Evolutionary conservation across 148 eudicot genomes (phyloP).

Genomic region (Drosera capensis): DNA sequence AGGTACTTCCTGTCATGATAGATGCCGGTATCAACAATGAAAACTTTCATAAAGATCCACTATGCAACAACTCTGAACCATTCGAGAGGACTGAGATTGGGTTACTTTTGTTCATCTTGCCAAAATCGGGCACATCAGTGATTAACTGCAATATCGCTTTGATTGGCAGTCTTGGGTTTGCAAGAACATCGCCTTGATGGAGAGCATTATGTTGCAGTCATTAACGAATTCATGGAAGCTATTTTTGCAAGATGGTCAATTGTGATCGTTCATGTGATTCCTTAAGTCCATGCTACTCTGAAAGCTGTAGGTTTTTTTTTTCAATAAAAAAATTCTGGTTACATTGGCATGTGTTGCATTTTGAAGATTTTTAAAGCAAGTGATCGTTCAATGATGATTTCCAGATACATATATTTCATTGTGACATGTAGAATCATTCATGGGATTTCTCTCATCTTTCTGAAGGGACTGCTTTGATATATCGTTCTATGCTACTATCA

Average conservation of each 20-base stretch:
- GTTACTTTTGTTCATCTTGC: not conserved
- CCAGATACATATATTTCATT: conserved; percentile 33
- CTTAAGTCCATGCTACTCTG: conserved; percentile 5
- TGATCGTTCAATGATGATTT: conserved; percentile 99
- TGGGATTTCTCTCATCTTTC: too few relatives aligned
- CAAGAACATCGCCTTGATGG: conserved; percentile 94
- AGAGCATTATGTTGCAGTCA: conserved; percentile 73
- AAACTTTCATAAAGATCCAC: conserved; percentile 70
- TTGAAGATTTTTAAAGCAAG: conserved; percentile 98
- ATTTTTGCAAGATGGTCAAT: conserved; percentile 93
- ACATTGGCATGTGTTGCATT: conserved; percentile 21
- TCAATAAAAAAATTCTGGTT: conserved; percentile 1
- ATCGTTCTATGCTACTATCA: too few relatives aligned
- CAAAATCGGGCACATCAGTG: not conserved
- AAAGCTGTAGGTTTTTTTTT: not conserved
- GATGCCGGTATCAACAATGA: conserved; percentile 98
- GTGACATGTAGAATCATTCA: not conserved
- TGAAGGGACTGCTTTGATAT: too few relatives aligned
- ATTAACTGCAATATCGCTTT: conserved; percentile 1
- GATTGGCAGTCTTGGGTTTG: conserved; percentile 65
- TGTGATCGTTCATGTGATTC: conserved; percentile 76
- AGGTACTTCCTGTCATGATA: conserved; percentile 98
- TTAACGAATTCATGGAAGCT: conserved; percentile 97
- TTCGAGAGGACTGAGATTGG: not conserved
- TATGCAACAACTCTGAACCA: conserved; percentile 42